Evolutionary conservation across 129 eudicot genomes (phyloP).

Genomic region (Kitagawia praeruptora): DNA sequence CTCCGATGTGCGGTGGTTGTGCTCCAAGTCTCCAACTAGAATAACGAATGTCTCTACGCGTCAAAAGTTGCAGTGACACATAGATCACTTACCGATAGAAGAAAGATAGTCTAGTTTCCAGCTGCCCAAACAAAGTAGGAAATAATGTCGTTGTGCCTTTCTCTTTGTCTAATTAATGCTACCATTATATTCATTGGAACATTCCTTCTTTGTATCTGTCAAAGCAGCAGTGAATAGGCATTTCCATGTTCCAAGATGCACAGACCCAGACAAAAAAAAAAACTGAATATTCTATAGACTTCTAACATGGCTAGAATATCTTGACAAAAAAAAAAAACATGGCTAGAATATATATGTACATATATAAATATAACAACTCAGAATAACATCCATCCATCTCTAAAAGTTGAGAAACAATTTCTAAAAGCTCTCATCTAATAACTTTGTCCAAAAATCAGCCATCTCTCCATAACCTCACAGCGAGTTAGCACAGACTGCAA

Average conservation of each 20-base stretch:
- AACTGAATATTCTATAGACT: not conserved
- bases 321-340: too few species aligned
- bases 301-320: not conserved
- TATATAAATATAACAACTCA: not conserved
- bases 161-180: not conserved
- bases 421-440: not conserved
- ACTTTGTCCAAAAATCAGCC: not conserved
- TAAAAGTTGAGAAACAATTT: not conserved
- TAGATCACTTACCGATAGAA: not conserved
- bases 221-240: not conserved
- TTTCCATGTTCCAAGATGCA: not conserved
- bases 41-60: not conserved
- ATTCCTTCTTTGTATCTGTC: not conserved
- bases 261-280: not conserved
- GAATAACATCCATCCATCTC: not conserved
- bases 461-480: not conserved
- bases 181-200: not conserved
- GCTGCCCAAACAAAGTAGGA: not conserved
- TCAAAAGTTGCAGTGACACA: constrained; percentile 2
- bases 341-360: too few species aligned
- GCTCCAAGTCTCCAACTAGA: not conserved
- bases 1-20: constrained; percentile 1
- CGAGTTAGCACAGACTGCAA: not conserved
- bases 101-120: not conserved
- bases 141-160: not conserved